Percentiles rank a stretch among this genome's conserved stretches.
Evolutionary conservation across 2,329 filamentous ascomycete species (phyloP).

Genomic region (Verticillium longisporum): DNA sequence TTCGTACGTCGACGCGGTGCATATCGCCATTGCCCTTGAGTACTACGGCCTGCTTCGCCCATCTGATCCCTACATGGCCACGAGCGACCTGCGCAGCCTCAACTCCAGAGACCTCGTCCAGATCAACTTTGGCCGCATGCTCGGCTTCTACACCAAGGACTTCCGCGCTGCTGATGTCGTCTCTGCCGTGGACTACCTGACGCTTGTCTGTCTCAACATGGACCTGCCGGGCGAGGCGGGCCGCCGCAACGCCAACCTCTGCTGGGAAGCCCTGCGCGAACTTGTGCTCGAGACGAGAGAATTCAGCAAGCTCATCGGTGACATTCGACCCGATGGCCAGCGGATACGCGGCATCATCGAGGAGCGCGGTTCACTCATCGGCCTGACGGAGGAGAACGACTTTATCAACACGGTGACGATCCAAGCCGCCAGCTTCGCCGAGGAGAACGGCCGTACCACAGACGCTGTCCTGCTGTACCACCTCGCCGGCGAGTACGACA

Average conservation of each 20-base stretch:
- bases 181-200: slow-evolving; percentile 88
- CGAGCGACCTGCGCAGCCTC: slow-evolving; percentile 62
- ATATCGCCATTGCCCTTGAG: slow-evolving; percentile 83
- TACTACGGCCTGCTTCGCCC: slow-evolving; percentile 88
- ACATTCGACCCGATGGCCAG: slow-evolving; percentile 79
- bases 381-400: slow-evolving; percentile 69
- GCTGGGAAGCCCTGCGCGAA: slow-evolving; percentile 88
- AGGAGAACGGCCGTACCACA: slow-evolving; percentile 87
- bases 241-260: slow-evolving; percentile 70
- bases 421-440: slow-evolving; percentile 85
- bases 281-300: slow-evolving; percentile 95
- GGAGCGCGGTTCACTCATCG: slow-evolving; percentile 74
- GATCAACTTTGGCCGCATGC: slow-evolving; percentile 88
- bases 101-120: slow-evolving; percentile 67
- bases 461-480: slow-evolving; percentile 95
- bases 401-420: slow-evolving; percentile 89
- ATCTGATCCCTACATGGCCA: slow-evolving; percentile 68
- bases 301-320: slow-evolving; percentile 88
- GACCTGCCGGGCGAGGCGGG: slow-evolving; percentile 71
- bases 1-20: slow-evolving; percentile 87
- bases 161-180: slow-evolving; percentile 88
- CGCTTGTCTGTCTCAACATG: slow-evolving; percentile 83
- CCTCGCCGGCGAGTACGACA: slow-evolving; percentile 90
- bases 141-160: slow-evolving; percentile 92
- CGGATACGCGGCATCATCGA: slow-evolving; percentile 85